Evolutionary conservation across 257 asterid genomes (phyloP).

Genomic region (Ajuga chamaepitys): DNA sequence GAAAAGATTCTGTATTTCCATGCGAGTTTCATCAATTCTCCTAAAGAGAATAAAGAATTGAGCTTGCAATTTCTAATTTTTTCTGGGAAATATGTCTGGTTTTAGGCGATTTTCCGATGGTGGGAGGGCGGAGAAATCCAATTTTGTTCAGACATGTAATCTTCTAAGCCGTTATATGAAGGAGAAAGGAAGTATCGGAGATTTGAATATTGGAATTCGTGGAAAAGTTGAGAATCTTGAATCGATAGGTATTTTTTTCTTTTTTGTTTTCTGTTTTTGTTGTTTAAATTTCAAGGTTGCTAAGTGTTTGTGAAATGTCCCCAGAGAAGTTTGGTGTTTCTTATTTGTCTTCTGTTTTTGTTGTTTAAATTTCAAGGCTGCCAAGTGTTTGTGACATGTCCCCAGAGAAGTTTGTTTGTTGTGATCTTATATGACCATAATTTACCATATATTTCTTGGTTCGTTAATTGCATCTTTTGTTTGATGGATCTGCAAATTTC

Average conservation of each 20-base stretch:
- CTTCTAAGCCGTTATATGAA: constrained; percentile 59
- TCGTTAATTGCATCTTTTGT: background rate
- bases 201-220: constrained; percentile 46
- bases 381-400: background rate
- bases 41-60: background rate
- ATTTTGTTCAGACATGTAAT: constrained; percentile 53
- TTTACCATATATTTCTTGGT: background rate
- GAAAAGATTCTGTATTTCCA: background rate
- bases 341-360: background rate
- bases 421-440: background rate
- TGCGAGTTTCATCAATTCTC: background rate
- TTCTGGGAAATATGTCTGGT: constrained; percentile 15
- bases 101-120: constrained; percentile 5
- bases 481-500: constrained; percentile 7
- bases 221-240: constrained; percentile 37
- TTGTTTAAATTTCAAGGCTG: background rate
- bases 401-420: no score
- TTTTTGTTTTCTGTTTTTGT: background rate
- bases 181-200: constrained; percentile 43
- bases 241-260: constrained; percentile 27
- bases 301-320: background rate
- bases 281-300: background rate
- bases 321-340: background rate
- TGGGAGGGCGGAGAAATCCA: constrained; percentile 34
- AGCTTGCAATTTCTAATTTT: background rate